A percentile compares a stretch with the other conserved stretches of the same genome.
phyloP scores from a whole-genome alignment of 2,329 filamentous ascomycete species.

The Xylaria multiplex region DNA sequence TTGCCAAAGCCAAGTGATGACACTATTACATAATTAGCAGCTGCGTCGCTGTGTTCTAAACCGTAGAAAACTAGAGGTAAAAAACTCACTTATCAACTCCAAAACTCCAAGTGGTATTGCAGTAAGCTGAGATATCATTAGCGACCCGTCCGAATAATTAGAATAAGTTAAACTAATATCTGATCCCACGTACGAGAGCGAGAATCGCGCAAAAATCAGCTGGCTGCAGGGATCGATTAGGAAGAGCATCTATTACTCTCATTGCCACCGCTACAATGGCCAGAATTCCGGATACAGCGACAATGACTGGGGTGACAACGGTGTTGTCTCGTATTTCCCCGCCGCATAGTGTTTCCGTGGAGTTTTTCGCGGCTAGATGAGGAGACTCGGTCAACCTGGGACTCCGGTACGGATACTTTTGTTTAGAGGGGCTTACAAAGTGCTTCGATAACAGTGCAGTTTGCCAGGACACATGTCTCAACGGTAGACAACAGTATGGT shows the following conservation, averaged over 20 bases:
- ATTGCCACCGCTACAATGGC: constrained; percentile 19
- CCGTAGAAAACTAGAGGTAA: background rate
- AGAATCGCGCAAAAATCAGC: constrained; percentile 25
- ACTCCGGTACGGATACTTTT: constrained; percentile 4
- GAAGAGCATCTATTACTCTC: constrained; percentile 22
- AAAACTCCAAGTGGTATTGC: constrained; percentile 18
- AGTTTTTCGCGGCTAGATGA: constrained; percentile 25
- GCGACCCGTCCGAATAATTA: background rate
- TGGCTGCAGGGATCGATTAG: constrained; percentile 13
- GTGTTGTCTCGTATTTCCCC: constrained; percentile 29
- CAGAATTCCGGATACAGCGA: constrained; percentile 23
- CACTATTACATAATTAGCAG: constrained; percentile 26
- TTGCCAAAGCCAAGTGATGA: constrained; percentile 28
- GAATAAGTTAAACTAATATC: constrained; percentile 1
- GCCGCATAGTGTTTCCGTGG: constrained; percentile 30
- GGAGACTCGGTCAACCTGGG: constrained; percentile 12
- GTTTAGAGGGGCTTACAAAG: constrained; percentile 18
- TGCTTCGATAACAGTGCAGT: constrained; percentile 32
- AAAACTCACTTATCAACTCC: constrained; percentile 27
- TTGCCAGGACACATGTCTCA: constrained; percentile 27
- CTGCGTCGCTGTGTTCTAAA: constrained; percentile 4
- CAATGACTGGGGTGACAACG: constrained; percentile 20
- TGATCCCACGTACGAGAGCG: constrained; percentile 28
- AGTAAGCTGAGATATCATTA: constrained; percentile 10
- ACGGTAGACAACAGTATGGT: constrained; percentile 19